These are phyloP conservation scores for Nicotiana undulata DNA, from an alignment of 257 asterid species.

Conservation along the genomic window DNA sequence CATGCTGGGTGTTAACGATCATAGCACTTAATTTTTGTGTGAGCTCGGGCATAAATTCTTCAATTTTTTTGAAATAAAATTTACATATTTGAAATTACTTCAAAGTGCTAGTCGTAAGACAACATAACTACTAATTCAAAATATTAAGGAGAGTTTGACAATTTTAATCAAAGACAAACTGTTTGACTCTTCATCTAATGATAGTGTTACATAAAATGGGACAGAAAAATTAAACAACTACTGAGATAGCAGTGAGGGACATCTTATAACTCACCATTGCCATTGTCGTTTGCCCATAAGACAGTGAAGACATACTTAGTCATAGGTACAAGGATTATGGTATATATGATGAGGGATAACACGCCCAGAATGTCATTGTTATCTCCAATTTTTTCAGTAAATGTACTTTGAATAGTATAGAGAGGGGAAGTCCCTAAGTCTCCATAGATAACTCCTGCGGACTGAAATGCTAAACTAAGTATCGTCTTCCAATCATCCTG, in stretches of 20 bases:
- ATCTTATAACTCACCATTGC: conserved; percentile 42
- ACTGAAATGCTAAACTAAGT: conserved; percentile 59
- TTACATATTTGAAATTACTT: too few relatives aligned
- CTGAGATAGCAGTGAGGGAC: too few relatives aligned
- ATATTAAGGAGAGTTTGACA: too few relatives aligned
- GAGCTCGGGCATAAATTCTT: too few relatives aligned
- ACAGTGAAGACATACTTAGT: conserved; percentile 62
- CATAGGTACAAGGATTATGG: conserved; percentile 52
- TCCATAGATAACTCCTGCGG: conserved; percentile 68
- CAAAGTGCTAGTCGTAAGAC: too few relatives aligned
- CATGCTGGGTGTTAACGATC: too few relatives aligned
- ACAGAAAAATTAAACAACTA: too few relatives aligned
- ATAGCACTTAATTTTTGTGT: too few relatives aligned
- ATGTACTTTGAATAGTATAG: conserved; percentile 52
- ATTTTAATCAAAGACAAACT: too few relatives aligned
- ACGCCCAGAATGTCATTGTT: conserved; percentile 51
- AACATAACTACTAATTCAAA: too few relatives aligned
- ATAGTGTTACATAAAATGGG: neutral
- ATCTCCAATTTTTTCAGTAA: conserved; percentile 30
- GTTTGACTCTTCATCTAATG: too few relatives aligned
- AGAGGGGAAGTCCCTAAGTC: conserved; percentile 83
- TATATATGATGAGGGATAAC: conserved; percentile 63
- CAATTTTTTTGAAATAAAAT: too few relatives aligned
- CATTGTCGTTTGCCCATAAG: conserved; percentile 71
- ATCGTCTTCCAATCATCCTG: conserved; percentile 40